These are phyloP conservation scores for Cyclocybe aegerita DNA, from an alignment of 768 basidiomycete genomes.

Conservation along the genomic window DNA sequence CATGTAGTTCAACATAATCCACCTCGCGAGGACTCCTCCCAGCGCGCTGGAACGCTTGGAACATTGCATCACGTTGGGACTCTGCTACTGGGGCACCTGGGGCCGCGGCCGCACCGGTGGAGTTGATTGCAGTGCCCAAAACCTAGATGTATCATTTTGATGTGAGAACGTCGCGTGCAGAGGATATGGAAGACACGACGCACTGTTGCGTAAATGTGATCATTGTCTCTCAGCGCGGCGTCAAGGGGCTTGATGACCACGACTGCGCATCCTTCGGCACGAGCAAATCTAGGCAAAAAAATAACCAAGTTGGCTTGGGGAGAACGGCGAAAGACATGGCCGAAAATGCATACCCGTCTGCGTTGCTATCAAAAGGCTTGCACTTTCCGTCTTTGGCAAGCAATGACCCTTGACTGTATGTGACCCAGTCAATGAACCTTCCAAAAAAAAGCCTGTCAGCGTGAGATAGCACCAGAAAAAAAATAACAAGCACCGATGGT, in stretches of 20 bases:
- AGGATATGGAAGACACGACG: constrained; percentile 1
- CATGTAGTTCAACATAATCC: constrained; percentile 51
- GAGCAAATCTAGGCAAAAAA: constrained; percentile 27
- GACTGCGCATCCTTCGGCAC: constrained; percentile 36
- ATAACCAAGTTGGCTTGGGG: background rate
- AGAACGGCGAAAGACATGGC: background rate
- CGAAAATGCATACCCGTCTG: constrained; percentile 34
- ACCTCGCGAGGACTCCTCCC: constrained; percentile 34
- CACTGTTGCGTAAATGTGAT: constrained; percentile 41
- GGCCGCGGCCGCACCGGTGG: constrained; percentile 35
- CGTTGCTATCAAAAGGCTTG: constrained; percentile 43
- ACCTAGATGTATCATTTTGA: constrained; percentile 24
- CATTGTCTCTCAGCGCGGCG: constrained; percentile 35
- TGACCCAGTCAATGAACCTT: constrained; percentile 34
- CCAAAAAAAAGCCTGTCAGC: constrained; percentile 1
- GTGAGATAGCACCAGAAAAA: background rate
- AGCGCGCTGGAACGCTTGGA: constrained; percentile 29
- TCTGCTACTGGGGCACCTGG: constrained; percentile 35
- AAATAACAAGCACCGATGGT: constrained; percentile 29
- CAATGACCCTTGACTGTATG: constrained; percentile 35
- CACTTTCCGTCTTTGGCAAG: constrained; percentile 40
- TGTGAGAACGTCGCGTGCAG: background rate
- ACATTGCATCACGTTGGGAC: constrained; percentile 37
- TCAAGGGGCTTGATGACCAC: constrained; percentile 40
- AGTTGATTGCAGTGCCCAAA: constrained; percentile 37